Percentiles rank a stretch among this genome's conserved stretches.
phyloP scores from a whole-genome alignment of 1,284 basidiomycete species.

The Leccinum cinnamomeum region DNA sequence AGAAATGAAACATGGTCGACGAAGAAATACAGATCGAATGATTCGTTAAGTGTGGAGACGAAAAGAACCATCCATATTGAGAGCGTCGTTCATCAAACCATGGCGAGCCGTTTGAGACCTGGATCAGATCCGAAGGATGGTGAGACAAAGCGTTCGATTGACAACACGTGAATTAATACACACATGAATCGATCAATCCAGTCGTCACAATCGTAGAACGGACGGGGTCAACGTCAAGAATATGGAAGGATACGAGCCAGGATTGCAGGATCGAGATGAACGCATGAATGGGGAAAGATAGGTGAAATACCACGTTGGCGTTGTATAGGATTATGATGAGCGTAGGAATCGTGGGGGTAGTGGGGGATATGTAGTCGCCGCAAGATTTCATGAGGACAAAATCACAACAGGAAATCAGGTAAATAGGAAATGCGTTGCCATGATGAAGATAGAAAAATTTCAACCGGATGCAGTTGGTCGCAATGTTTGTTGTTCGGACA shows the following conservation, averaged over 20 bases:
- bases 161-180: conserved; percentile 1
- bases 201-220: not conserved
- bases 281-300: conserved; percentile 21
- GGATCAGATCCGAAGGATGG: conserved; percentile 6
- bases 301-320: conserved; percentile 1
- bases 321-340: conserved; percentile 18
- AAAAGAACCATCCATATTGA: conserved; percentile 3
- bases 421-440: conserved; percentile 8
- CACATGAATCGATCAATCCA: not conserved
- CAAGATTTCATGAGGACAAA: conserved; percentile 1
- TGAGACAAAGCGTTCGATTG: conserved; percentile 1
- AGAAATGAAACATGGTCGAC: not conserved
- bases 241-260: not conserved
- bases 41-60: conserved; percentile 1
- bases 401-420: not conserved
- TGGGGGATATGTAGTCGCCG: conserved; percentile 3
- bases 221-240: not conserved
- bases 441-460: not conserved
- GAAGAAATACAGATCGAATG: not conserved
- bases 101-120: conserved; percentile 1
- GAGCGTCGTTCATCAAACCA: conserved; percentile 4
- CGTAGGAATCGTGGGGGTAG: conserved; percentile 24
- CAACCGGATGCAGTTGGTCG: not conserved
- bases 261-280: not conserved
- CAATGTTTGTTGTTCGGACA: not conserved